Evolutionary conservation across 176 grass and related monocot species (phyloP).

Genomic region (Carex littledalei): DNA sequence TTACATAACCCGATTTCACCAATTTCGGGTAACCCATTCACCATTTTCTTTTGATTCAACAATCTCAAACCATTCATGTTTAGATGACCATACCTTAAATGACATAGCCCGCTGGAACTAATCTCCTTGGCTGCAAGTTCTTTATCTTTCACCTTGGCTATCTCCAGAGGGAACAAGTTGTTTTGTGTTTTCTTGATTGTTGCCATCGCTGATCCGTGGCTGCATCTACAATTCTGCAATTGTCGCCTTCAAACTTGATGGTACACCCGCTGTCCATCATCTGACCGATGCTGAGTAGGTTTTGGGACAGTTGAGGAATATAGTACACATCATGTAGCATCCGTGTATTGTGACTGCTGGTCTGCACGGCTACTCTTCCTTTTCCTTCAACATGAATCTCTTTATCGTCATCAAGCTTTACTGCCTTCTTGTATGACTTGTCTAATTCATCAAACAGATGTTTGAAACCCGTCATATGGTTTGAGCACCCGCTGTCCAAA

Average conservation of each 20-base stretch:
- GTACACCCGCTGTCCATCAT: neutral
- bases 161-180: neutral
- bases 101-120: neutral
- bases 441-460: neutral
- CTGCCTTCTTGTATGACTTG: neutral
- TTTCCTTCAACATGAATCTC: neutral
- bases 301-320: neutral
- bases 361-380: neutral
- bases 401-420: neutral
- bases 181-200: neutral
- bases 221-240: neutral
- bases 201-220: no score
- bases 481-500: neutral
- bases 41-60: constrained; percentile 18
- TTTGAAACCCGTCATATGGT: neutral
- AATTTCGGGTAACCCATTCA: neutral
- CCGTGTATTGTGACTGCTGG: neutral
- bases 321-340: constrained; percentile 8
- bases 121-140: neutral
- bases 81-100: constrained; percentile 12
- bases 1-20: neutral
- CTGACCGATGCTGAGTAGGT: neutral
- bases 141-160: neutral
- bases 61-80: neutral
- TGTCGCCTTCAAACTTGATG: constrained; percentile 6